phyloP scores from a whole-genome alignment of 768 basidiomycete species.

The Leccinum boreale region DNA sequence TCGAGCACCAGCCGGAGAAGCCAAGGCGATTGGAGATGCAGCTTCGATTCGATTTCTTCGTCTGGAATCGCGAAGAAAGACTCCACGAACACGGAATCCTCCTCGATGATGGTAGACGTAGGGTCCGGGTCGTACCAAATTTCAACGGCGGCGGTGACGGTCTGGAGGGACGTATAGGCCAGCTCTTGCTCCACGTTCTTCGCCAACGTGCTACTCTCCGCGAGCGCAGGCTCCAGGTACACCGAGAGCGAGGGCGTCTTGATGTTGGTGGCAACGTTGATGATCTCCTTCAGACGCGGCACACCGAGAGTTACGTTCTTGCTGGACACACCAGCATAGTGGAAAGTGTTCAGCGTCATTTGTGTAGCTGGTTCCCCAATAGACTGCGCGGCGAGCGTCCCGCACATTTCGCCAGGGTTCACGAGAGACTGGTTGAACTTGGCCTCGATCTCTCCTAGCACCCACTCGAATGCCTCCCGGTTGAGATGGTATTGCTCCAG shows the following conservation, averaged over 20 bases:
- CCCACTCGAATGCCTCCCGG: constrained; percentile 96
- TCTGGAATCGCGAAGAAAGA: constrained; percentile 99
- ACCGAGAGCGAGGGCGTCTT: constrained; percentile 97
- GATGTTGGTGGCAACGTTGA: constrained; percentile 98
- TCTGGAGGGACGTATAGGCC: constrained; percentile 89
- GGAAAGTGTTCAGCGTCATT: constrained; percentile 99
- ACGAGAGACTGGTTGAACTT: constrained; percentile 93
- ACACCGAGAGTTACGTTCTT: constrained; percentile 99
- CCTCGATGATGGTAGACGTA: constrained; percentile 89
- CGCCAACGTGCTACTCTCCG: constrained; percentile 57
- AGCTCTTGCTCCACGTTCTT: constrained; percentile 92
- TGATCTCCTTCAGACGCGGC: constrained; percentile 97
- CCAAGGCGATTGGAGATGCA: constrained; percentile 95
- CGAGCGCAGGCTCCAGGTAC: constrained; percentile 73
- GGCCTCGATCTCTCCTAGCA: constrained; percentile 88
- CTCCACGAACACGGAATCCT: constrained; percentile 93
- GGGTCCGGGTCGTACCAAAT: constrained; percentile 98
- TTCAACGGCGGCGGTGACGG: constrained; percentile 92
- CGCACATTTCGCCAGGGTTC: constrained; percentile 98
- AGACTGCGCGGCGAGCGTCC: constrained; percentile 95
- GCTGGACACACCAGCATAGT: constrained; percentile 99
- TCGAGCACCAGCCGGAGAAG: constrained; percentile 95
- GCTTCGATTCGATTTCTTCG: constrained; percentile 87
- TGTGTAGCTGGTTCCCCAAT: constrained; percentile 99
- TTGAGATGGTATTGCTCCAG: constrained; percentile 87